These are phyloP conservation scores for Teratosphaeria zuluensis DNA, from an alignment of 2,329 filamentous ascomycete genomes.

Conservation along the genomic window DNA sequence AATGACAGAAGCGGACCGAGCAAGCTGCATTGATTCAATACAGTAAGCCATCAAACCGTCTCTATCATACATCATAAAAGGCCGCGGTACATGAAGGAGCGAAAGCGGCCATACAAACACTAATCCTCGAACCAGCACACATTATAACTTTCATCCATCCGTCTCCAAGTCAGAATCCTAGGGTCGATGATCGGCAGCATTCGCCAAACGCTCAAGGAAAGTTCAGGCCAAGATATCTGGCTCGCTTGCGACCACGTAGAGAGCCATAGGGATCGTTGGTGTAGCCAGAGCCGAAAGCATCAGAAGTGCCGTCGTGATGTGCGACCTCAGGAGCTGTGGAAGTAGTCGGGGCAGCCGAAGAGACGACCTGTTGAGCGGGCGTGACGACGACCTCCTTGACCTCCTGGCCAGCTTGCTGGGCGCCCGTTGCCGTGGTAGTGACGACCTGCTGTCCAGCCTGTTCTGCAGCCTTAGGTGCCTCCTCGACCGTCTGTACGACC, in stretches of 20 bases:
- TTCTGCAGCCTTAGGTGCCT: background rate
- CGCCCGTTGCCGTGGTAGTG: background rate
- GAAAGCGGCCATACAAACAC: background rate
- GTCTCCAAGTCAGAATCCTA: background rate
- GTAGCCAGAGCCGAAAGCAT: background rate
- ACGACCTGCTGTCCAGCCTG: background rate
- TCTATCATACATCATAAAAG: background rate
- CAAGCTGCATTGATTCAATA: background rate
- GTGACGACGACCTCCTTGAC: background rate
- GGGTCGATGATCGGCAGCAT: background rate
- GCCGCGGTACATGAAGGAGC: background rate
- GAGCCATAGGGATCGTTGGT: background rate
- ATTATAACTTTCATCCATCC: background rate
- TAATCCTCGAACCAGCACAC: background rate
- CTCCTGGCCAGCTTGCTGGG: background rate
- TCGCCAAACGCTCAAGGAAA: background rate
- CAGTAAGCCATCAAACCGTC: background rate
- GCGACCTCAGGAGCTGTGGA: background rate
- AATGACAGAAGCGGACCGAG: background rate
- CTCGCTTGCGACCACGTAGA: background rate
- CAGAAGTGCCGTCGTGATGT: background rate
- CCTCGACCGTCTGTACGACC: background rate
- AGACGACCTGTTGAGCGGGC: background rate
- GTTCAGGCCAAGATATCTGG: background rate
- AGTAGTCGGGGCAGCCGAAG: background rate